Base-by-base conservation (phyloP, 2,329 filamentous ascomycete species). In the Ophiocordyceps unilateralis region DNA sequence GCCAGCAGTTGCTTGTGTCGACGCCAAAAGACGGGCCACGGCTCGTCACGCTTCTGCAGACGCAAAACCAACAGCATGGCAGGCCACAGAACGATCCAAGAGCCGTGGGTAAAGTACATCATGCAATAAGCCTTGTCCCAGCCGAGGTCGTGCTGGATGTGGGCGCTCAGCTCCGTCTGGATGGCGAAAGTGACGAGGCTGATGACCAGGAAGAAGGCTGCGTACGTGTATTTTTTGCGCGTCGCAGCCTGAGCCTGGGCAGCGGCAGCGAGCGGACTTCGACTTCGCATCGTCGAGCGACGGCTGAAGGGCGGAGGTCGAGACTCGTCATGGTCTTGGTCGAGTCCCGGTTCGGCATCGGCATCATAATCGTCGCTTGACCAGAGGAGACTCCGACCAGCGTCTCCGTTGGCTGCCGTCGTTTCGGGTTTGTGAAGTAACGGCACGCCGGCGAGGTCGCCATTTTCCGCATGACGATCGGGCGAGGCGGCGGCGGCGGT, bases 101-200 rank as follows among this genome's bases (percentile, higher is more conserved):
- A 94, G 44, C 89, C 83, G 64, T 98, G 91, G 11, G 91, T 98
- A 50, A 98, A 71, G 63, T 93, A 95, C 70, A 98, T 76, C 91
- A 98, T 98, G 69, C 86, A 93, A 66, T 95, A 98, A n/a, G 91
- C 85, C 67, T 98, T 98, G 65, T 93, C 77, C 91, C 91, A 98
- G 49, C 83, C 78, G 49, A 95, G 65, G 46, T 91, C 79, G 58
- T 89, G 81, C 65, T 96, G 89, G 47, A 98, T 91, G 64, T 95
- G 88, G 10, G 93, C 80, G 11, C 88, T 89, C 43, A 93, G 86
- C 68, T 96, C 89, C 4, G 91, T 96, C 72, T 98, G 91, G 6
- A 94, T 69, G 40, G 86, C 85, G 59, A 98, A 98, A 56, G 83
- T 82, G 46, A 93, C 66, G 55, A 98, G 69, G 56, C 83, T 91